phyloP scores from a whole-genome alignment of 495 filamentous ascomycete genomes.

The Pseudomonodictys pantanalensis region DNA sequence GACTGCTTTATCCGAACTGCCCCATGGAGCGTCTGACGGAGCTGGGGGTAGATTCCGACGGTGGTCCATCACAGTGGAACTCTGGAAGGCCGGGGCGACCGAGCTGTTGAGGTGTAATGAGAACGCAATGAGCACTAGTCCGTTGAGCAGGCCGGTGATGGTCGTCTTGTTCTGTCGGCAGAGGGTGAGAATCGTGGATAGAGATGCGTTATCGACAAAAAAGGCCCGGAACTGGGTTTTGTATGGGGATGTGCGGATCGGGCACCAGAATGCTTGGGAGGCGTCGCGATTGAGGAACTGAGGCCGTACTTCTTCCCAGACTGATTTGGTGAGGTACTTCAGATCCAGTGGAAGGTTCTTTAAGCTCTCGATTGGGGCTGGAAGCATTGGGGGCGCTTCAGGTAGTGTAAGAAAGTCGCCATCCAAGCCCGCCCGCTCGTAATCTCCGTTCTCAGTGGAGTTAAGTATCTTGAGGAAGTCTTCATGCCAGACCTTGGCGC shows the following conservation, averaged over 20 bases:
- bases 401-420: conserved; percentile 19
- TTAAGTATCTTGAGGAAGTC: conserved; percentile 15
- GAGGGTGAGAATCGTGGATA: conserved; percentile 12
- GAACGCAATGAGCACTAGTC: conserved; percentile 16
- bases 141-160: conserved; percentile 17
- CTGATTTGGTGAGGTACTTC: conserved; percentile 10
- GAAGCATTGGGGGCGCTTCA: conserved; percentile 20
- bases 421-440: conserved; percentile 19
- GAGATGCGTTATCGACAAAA: conserved; percentile 16
- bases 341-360: conserved; percentile 17
- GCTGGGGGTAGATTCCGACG: conserved; percentile 12
- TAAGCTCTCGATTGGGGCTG: conserved; percentile 16
- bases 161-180: conserved; percentile 22
- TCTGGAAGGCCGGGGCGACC: conserved; percentile 14
- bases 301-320: conserved; percentile 16
- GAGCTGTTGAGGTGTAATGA: conserved; percentile 15
- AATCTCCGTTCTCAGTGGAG: conserved; percentile 10
- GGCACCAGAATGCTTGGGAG: conserved; percentile 19
- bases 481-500: conserved; percentile 18
- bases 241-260: conserved; percentile 11
- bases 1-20: conserved; percentile 1
- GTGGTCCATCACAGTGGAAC: conserved; percentile 14
- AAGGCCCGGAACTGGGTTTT: conserved; percentile 23
- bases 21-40: conserved; percentile 16
- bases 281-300: conserved; percentile 17